Evolutionary conservation across 106 monocot genomes (phyloP), one percentile per base, ranked within the genome.

Genomic region (Chionographis japonica): DNA sequence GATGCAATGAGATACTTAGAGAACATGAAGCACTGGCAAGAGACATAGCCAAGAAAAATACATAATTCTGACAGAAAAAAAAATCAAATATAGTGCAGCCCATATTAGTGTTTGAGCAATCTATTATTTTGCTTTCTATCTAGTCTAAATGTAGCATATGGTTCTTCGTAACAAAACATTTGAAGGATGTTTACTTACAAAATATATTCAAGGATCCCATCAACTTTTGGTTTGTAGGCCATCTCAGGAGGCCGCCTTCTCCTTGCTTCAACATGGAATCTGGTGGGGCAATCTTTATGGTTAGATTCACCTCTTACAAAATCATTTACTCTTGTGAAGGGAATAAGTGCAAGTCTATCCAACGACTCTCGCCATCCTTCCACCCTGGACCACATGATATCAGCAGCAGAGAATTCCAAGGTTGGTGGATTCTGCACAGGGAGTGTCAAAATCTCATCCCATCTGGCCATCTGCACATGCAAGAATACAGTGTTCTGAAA

Each of bases 201-300:
- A 53, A 95, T 95, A 79, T 92, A 92, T 68, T 97, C 95, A 61
- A 97, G 97, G 70, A 97, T 89, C n/a, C 97, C 97, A 68, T 97
- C 92, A 50, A 97, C 97, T 81, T 97, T 97, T 38, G 92, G 84
- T 65, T 97, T 97, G 66, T 71, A 87, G 5, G 79, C 38, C 57
- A 67, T 74, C 37, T 78, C 60, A 4, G 78, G 71, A 37, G 92
- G 63, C 50, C 92, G 81, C 69, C 86, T 82, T 66, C 97, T 89
- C 69, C 92, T 86, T 43, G 89, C 97, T 75, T 97, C 92, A 42
- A 97, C 92, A 69, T 97, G 97, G 61, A 97, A 97, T 64, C 77
- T 86, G 50, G 97, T 97, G 11, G 89, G 97, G 66, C 92, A 97
- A 12, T 89, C 95, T 61, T 85, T 92, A 57, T 80, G 82, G 63